A percentile compares a stretch with the other conserved stretches of the same genome.
phyloP scores from a whole-genome alignment of 2,329 filamentous ascomycete genomes.

The Fusarium drepaniforme region DNA sequence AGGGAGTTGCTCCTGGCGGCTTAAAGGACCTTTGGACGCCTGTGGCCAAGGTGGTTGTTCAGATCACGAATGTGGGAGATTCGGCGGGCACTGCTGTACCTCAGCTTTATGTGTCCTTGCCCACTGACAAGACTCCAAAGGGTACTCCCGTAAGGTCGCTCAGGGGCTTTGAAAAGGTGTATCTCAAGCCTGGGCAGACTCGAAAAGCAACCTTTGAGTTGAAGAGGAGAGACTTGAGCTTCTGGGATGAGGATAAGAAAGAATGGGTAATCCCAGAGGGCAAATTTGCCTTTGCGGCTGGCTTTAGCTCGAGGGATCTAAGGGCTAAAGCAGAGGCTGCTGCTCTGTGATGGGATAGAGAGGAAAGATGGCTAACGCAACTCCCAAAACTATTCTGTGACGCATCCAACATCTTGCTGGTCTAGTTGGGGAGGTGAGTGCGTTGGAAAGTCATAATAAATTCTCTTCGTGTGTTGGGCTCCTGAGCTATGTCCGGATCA shows the following conservation, averaged over 20 bases:
- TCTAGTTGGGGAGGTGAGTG: too few species aligned
- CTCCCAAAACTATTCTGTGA: too few species aligned
- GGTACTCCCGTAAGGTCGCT: conserved; percentile 55
- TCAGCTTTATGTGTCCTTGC: conserved; percentile 62
- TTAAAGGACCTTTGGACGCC: background rate
- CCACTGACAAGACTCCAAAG: conserved; percentile 38
- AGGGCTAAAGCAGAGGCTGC: background rate
- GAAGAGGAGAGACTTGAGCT: background rate
- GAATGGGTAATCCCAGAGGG: background rate
- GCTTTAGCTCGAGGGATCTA: background rate
- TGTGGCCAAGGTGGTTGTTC: background rate
- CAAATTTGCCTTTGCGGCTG: background rate
- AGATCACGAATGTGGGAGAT: background rate
- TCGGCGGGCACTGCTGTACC: conserved; percentile 59
- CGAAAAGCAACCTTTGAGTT: background rate
- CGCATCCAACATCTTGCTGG: too few species aligned
- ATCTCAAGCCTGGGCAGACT: background rate
- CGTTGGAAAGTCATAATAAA: too few species aligned
- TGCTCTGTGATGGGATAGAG: too few species aligned
- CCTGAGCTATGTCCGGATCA: too few species aligned
- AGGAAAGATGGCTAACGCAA: too few species aligned
- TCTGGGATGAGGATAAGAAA: background rate
- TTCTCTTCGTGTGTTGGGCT: too few species aligned
- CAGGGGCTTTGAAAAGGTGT: conserved; percentile 60
- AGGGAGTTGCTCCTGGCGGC: background rate